Conservation (phyloP, 768 basidiomycete genomes). For the Podaxis sp. region DNA sequence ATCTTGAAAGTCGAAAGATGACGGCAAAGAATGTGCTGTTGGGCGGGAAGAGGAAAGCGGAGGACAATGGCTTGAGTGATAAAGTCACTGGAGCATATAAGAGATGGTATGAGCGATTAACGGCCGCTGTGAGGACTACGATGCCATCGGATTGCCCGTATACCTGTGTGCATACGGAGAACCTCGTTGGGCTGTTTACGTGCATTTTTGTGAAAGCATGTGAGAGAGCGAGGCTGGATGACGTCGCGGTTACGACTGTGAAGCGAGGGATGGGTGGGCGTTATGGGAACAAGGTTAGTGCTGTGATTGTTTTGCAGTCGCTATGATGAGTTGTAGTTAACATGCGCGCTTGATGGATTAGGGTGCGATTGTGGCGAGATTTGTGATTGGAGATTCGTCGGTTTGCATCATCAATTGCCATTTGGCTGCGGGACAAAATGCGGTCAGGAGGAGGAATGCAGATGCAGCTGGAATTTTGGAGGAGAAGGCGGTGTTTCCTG, state of each 20-base stretch:
- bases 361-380: slow-evolving; percentile 90
- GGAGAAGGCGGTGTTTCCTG: slow-evolving; percentile 66
- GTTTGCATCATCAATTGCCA: slow-evolving; percentile 97
- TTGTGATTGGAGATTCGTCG: slow-evolving; percentile 89
- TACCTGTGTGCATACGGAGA: slow-evolving; percentile 78
- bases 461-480: slow-evolving; percentile 89
- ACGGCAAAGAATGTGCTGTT: slow-evolving; percentile 89
- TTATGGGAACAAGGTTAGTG: slow-evolving; percentile 90
- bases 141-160: slow-evolving; percentile 79
- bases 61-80: slow-evolving; percentile 62
- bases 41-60: slow-evolving; percentile 62
- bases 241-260: slow-evolving; percentile 74
- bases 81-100: slow-evolving; percentile 87
- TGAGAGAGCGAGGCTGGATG: slow-evolving; percentile 58
- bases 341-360: slow-evolving; percentile 26
- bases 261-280: slow-evolving; percentile 92
- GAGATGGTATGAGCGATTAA: slow-evolving; percentile 82
- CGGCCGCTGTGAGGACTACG: slow-evolving; percentile 65
- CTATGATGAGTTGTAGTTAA: neutral
- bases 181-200: slow-evolving; percentile 85
- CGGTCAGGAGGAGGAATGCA: slow-evolving; percentile 77
- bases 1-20: slow-evolving; percentile 90
- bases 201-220: slow-evolving; percentile 72
- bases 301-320: neutral
- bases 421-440: slow-evolving; percentile 91